phyloP scores from a whole-genome alignment of 2,329 filamentous ascomycete genomes.

The Nigrospora osmanthi region DNA sequence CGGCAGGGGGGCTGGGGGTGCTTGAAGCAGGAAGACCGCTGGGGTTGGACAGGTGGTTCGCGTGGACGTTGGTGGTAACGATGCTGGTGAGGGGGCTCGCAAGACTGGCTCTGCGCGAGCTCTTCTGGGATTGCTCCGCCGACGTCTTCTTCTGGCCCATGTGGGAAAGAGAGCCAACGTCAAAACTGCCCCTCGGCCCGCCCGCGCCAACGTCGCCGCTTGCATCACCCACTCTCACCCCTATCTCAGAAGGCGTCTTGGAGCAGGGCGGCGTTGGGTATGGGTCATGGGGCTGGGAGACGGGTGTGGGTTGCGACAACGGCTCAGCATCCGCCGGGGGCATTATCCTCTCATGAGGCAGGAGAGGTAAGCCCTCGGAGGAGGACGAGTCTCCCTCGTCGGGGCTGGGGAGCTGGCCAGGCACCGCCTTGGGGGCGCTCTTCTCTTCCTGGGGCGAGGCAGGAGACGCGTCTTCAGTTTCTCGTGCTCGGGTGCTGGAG shows the following conservation, averaged over 20 bases:
- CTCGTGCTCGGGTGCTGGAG: conserved; percentile 29
- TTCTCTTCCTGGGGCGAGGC: conserved; percentile 25
- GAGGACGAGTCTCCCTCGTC: conserved; percentile 14
- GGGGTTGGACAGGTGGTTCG: conserved; percentile 63
- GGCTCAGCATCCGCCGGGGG: conserved; percentile 20
- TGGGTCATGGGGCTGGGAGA: conserved; percentile 22
- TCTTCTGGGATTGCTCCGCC: conserved; percentile 33
- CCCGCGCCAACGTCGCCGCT: conserved; percentile 28
- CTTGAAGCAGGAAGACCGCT: conserved; percentile 45
- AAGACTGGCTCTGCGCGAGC: conserved; percentile 33
- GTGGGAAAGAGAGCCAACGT: conserved; percentile 23
- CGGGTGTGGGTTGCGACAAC: conserved; percentile 18
- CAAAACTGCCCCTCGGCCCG: conserved; percentile 7
- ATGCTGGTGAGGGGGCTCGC: conserved; percentile 56
- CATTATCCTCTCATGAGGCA: conserved; percentile 29
- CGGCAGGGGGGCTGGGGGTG: conserved; percentile 43
- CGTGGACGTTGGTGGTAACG: conserved; percentile 56
- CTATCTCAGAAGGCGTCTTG: conserved; percentile 34
- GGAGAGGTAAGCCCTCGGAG: conserved; percentile 22
- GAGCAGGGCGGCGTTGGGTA: conserved; percentile 55
- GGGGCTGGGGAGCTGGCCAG: conserved; percentile 12
- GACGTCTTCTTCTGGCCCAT: conserved; percentile 33
- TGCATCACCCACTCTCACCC: conserved; percentile 30
- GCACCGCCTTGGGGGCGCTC: conserved; percentile 11
- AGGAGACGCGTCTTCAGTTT: conserved; percentile 24